Conservation (phyloP, 2,329 filamentous ascomycete species). For the Trichophyton verrucosum region DNA sequence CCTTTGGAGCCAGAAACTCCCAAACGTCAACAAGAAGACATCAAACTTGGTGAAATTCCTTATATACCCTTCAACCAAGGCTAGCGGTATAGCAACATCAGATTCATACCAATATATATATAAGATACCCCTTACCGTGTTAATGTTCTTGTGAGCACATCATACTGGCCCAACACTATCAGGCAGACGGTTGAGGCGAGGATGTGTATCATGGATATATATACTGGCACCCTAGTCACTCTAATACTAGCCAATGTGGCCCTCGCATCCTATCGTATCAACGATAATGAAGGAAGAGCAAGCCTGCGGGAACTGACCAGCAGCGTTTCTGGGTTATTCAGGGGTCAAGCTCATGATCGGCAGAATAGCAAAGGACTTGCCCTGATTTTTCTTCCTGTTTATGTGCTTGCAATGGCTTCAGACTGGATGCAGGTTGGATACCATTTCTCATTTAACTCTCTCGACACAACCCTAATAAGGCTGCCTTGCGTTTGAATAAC, state of each 20-base stretch:
- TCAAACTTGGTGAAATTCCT: too few species aligned
- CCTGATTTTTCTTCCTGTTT: constrained; percentile 8
- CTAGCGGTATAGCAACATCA: too few species aligned
- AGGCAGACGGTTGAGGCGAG: background rate
- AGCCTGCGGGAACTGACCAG: background rate
- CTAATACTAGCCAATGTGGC: constrained; percentile 9
- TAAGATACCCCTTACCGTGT: background rate
- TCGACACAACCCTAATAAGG: background rate
- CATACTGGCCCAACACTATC: background rate
- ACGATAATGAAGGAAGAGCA: background rate
- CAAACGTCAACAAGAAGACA: too few species aligned
- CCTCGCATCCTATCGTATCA: constrained; percentile 3
- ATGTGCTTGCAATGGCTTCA: constrained; percentile 11
- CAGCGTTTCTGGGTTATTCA: background rate
- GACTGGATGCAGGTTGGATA: constrained; percentile 12
- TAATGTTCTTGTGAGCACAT: background rate
- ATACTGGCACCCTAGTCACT: constrained; percentile 4
- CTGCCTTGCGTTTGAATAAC: background rate
- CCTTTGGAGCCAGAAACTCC: too few species aligned
- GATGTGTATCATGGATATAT: constrained; percentile 6
- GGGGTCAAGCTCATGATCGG: background rate
- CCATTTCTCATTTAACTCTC: background rate
- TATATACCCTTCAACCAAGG: too few species aligned
- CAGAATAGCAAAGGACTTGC: constrained; percentile 1
- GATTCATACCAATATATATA: too few species aligned